A percentile compares a stretch with the other conserved stretches of the same genome.
These are phyloP conservation scores for Hericium rajendrae DNA, from an alignment of 768 basidiomycete species.

Conservation along the genomic window DNA sequence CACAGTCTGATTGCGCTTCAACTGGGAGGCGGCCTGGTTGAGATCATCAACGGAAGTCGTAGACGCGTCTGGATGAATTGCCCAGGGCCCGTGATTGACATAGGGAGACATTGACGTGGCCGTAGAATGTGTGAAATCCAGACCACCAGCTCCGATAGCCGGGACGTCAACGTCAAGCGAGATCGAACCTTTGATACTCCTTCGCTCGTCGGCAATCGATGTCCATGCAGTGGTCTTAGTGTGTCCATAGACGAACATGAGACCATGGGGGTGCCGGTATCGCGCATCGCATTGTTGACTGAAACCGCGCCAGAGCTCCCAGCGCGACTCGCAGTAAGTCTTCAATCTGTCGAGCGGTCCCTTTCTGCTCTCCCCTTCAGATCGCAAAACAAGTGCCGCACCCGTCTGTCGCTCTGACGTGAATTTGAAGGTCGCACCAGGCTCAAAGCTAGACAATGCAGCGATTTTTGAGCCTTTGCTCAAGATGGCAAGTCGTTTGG, in stretches of 20 bases:
- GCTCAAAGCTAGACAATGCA: not conserved
- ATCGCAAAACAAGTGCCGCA: not conserved
- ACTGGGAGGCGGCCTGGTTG: too few species aligned
- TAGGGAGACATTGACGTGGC: not conserved
- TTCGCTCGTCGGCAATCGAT: not conserved
- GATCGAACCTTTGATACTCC: not conserved
- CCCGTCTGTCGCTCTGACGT: not conserved
- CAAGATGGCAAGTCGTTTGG: too few species aligned
- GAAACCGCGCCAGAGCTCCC: not conserved
- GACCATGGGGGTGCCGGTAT: not conserved
- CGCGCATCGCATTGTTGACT: not conserved
- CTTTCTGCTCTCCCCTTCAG: not conserved
- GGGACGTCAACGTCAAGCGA: not conserved
- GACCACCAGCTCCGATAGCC: not conserved
- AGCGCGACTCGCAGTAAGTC: not conserved
- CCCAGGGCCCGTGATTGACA: not conserved
- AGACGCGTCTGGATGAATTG: too few species aligned
- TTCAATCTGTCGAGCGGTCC: not conserved
- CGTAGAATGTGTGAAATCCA: not conserved
- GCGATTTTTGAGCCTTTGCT: too few species aligned
- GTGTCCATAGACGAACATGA: not conserved
- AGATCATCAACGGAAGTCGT: too few species aligned
- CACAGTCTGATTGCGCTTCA: not conserved
- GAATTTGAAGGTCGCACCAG: not conserved
- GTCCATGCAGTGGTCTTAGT: not conserved